Evolutionary conservation across 2,329 filamentous ascomycete species (phyloP).

Genomic region (Penicillium crustosum): DNA sequence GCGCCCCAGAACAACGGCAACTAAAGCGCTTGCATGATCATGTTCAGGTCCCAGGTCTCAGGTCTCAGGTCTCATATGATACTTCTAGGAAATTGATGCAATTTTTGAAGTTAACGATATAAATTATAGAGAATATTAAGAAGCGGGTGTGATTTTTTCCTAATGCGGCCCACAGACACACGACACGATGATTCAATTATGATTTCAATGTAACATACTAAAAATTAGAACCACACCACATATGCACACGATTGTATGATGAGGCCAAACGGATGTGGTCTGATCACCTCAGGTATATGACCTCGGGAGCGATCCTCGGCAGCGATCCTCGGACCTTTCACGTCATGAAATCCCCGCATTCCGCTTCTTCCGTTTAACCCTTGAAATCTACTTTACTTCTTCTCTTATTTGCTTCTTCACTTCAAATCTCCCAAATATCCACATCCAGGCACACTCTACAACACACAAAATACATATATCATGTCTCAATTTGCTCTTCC

Average conservation of each 20-base stretch:
- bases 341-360: constrained; percentile 7
- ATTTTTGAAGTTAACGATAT: not conserved
- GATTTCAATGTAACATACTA: not conserved
- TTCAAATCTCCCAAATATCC: not conserved
- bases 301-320: not conserved
- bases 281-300: not conserved
- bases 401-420: not conserved
- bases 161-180: not conserved
- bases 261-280: not conserved
- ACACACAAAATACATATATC: not conserved
- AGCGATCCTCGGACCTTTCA: constrained; percentile 1
- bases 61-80: not conserved
- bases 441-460: not conserved
- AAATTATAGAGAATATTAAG: not conserved
- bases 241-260: constrained; percentile 1
- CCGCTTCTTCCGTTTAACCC: not conserved
- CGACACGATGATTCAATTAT: constrained; percentile 3
- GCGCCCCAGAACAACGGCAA: constrained; percentile 53
- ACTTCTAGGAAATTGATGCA: not conserved
- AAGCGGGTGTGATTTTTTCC: not conserved
- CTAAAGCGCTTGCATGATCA: not conserved
- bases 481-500: constrained; percentile 25
- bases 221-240: not conserved
- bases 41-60: not conserved
- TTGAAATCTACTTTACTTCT: not conserved